Base-by-base conservation (phyloP, 2,329 filamentous ascomycete species). In the Plectosphaerella sp. region DNA sequence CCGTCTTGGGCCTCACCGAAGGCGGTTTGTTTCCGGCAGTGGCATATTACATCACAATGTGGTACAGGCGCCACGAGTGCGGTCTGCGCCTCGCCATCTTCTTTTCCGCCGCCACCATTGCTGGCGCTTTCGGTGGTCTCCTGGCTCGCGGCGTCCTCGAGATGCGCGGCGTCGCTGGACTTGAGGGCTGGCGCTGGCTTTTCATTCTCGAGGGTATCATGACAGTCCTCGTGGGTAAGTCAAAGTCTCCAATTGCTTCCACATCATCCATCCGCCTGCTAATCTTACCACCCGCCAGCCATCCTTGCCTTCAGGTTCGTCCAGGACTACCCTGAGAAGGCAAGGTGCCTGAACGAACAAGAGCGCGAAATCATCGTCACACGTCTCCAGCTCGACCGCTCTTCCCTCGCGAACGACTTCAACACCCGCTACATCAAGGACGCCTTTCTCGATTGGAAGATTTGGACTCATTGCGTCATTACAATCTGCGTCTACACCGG, bases 71-170 rank as follows among this genome's bases (percentile, higher is more conserved):
- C 54, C 77, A 77, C 43, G 94, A 97, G 71, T 90, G 92, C 3
- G 93, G 97, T 71, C 90, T 91, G 63, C 85, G 94, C 25, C 97
- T 92, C 72, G 89, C 86, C 15, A 92, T 97, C 75, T 97, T 97
- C 77, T 97, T 97, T 76, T 86, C 82, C 62, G 89, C 81, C 22
- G 92, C 89, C 1, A 88, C 86, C 1, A 70, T 83, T 2, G 80
- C 82, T 2, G 81, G 82, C 43, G 55, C 59, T 22, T 85, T 86
- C 57, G 82, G 82, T 45, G 82, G 82, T 16, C 70, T 86, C 8
- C 67, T 86, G n/a, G 83, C 82, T 2, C 77, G 76, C 33, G 82
- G 74, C 16, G 78, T 86, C 3, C 58, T 89, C 15, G 89, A 94
- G 63, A 92, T 96, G 89, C 81, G 91, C 57, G 80, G 81, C 3